Evolutionary conservation across 352 stramenopile species (phyloP).

Genomic region (Pythium sukuiense): DNA sequence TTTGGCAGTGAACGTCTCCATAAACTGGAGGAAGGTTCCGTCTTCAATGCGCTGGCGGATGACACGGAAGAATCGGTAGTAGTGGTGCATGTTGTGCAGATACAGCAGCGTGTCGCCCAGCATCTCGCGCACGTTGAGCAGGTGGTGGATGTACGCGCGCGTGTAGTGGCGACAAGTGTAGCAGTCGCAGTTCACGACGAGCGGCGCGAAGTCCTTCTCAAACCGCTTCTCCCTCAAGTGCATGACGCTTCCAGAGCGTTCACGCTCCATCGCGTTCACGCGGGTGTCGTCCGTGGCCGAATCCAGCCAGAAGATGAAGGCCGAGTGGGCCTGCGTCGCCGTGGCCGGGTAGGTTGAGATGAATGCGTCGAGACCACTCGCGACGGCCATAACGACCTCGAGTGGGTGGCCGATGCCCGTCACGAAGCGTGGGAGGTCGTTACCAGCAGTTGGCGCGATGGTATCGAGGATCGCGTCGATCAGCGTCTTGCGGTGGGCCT

Average conservation of each 20-base stretch:
- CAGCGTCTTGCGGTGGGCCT: constrained; percentile 36
- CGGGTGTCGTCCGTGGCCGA: constrained; percentile 33
- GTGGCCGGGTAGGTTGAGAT: constrained; percentile 63
- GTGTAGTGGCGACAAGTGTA: constrained; percentile 76
- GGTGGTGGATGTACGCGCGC: constrained; percentile 91
- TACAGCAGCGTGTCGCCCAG: constrained; percentile 91
- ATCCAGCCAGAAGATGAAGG: constrained; percentile 65
- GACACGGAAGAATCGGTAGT: constrained; percentile 66
- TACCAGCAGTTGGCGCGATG: constrained; percentile 23
- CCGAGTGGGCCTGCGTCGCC: constrained; percentile 47
- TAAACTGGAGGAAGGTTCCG: constrained; percentile 45
- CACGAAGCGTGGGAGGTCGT: constrained; percentile 51
- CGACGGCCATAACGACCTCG: constrained; percentile 52
- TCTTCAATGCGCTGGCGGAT: constrained; percentile 52
- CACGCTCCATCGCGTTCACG: constrained; percentile 31
- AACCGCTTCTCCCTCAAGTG: constrained; percentile 69
- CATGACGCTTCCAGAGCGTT: constrained; percentile 48
- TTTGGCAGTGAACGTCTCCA: constrained; percentile 37
- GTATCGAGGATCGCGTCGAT: constrained; percentile 51
- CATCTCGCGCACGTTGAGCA: constrained; percentile 92
- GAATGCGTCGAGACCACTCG: constrained; percentile 63
- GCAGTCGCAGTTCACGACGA: constrained; percentile 67
- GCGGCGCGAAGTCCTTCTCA: constrained; percentile 57
- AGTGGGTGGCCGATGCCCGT: constrained; percentile 69
- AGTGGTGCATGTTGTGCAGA: constrained; percentile 82